These are phyloP conservation scores for Pyricularia pennisetigena DNA, from an alignment of 2,329 filamentous ascomycete species.

Conservation along the genomic window DNA sequence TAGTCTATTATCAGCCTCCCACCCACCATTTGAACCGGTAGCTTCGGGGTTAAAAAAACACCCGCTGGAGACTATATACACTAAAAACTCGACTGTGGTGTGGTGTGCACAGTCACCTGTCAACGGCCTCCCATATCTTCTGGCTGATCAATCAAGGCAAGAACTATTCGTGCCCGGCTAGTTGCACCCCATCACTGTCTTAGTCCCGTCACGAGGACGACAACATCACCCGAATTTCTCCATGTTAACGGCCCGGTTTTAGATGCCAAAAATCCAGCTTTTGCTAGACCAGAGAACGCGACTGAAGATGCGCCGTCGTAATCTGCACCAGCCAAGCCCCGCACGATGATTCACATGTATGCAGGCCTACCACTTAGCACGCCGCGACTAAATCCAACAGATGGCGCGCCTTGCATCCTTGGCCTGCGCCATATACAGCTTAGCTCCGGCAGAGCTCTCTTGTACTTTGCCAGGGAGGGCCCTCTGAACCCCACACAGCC, in stretches of 20 bases:
- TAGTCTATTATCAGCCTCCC: background rate
- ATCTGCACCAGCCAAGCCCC: background rate
- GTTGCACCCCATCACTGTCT: background rate
- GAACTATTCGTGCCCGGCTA: background rate
- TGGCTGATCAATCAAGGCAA: background rate
- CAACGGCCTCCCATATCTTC: background rate
- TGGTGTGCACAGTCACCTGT: background rate
- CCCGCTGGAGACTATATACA: background rate
- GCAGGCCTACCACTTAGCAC: background rate
- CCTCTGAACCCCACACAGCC: background rate
- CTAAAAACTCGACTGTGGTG: background rate
- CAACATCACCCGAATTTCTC: background rate
- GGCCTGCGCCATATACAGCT: background rate
- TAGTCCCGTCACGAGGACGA: background rate
- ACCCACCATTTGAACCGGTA: background rate
- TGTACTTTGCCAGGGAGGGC: background rate
- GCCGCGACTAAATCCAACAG: background rate
- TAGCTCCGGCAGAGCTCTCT: conserved; percentile 1
- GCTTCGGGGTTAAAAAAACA: background rate
- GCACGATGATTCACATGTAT: background rate
- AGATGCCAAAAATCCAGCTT: background rate
- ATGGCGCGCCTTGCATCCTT: background rate
- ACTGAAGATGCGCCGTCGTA: background rate
- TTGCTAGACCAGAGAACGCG: background rate
- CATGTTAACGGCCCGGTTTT: background rate